Conservation (phyloP, 805 yeast genomes). For the Candida mattraensis region DNA sequence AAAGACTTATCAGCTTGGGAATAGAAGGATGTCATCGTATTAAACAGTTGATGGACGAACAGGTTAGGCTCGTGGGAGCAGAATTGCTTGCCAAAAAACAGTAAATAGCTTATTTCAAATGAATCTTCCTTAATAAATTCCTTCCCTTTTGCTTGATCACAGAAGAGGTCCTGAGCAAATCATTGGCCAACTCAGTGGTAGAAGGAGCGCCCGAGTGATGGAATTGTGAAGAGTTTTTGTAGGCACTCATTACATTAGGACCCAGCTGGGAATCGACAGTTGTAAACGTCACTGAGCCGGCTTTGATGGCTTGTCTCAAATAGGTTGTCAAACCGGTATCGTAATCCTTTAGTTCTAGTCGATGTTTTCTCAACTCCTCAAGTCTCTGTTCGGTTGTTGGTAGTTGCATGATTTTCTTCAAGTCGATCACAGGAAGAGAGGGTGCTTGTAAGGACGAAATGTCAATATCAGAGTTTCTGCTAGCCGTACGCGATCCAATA, state of each 20-base stretch:
- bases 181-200: slow-evolving; percentile 40
- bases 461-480: too few relatives aligned
- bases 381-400: slow-evolving; percentile 36
- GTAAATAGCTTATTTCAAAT: slow-evolving; percentile 13
- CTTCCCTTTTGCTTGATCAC: slow-evolving; percentile 28
- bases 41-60: slow-evolving; percentile 81
- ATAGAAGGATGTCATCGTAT: slow-evolving; percentile 84
- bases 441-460: too few relatives aligned
- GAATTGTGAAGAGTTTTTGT: slow-evolving; percentile 55
- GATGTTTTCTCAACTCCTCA: slow-evolving; percentile 41
- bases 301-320: slow-evolving; percentile 35
- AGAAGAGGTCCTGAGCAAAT: slow-evolving; percentile 37
- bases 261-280: slow-evolving; percentile 36
- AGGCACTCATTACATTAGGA: slow-evolving; percentile 61
- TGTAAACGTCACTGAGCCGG: slow-evolving; percentile 16
- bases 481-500: too few relatives aligned
- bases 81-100: slow-evolving; percentile 33
- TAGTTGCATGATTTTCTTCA: slow-evolving; percentile 20
- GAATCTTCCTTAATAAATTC: slow-evolving; percentile 26
- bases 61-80: slow-evolving; percentile 75
- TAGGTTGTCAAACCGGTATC: slow-evolving; percentile 62
- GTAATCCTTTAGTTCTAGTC: slow-evolving; percentile 40
- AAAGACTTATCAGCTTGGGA: slow-evolving; percentile 73
- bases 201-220: slow-evolving; percentile 16
- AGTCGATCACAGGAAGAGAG: slow-evolving; percentile 15